Evolutionary conservation across 176 grass and related monocot species (phyloP), one percentile per base, ranked within the genome.

Genomic region (Secale cereale): DNA sequence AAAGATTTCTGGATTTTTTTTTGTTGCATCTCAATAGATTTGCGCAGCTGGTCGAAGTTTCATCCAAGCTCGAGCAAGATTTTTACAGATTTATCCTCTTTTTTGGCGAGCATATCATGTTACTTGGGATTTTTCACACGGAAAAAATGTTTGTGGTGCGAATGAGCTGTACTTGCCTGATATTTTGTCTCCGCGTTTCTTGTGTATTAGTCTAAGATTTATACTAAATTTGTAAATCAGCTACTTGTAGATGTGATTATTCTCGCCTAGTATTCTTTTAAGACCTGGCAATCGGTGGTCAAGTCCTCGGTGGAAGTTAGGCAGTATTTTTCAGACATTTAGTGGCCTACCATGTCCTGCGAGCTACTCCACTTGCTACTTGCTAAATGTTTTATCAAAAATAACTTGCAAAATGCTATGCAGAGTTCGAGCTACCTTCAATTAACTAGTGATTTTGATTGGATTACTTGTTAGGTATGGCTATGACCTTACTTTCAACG

Each of bases 281-380:
- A 56, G 40, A 65, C 13, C 62, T 60, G 19, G 40, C 33, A 78
- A 73, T 59, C 10, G 39, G 41, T 66, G 78, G 57, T 73, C 10
- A 48, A 36, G 57, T 33, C 77, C 36, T 45, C 43, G 62, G 6
- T 84, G 31, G 1, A 20, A 66, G 6, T 66, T 41, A 50, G 65
- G 41, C 41, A 19, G 8, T 56, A 72, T 50, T 64, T 73, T 89
- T 33, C 20, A 39, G 13, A 13, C 60, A 29, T 70, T 85, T 88
- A 25, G 46, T 70, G 81, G 35, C 61, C 68, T 68, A 81, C 32
- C 69, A 61, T 89, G 39, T 66, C 66, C 40, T 65, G 48, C 36
- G 82, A 86, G 71, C 39, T 86, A 52, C n/a, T 56, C 50, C 22
- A 74, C 78, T 77, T 19, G 4, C n/a, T 77, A 50, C 0, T 35